Evolutionary conservation across 805 yeast species (phyloP).

Genomic region (Kazachstania viticola): DNA sequence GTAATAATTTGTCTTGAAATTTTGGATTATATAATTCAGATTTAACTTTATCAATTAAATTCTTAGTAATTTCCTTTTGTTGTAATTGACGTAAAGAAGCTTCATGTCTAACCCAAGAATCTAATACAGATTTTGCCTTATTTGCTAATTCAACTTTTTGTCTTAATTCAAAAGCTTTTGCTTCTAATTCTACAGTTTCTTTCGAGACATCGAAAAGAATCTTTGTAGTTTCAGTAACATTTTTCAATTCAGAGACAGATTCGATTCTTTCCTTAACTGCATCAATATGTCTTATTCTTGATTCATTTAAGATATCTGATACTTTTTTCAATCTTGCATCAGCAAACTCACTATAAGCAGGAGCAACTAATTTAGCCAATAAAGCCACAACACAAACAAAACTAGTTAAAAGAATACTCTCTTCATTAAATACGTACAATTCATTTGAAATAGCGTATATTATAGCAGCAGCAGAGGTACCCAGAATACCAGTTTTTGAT

Average conservation of each 20-base stretch:
- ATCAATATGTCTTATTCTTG: conserved; percentile 80
- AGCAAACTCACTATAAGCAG: conserved; percentile 91
- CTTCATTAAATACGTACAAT: conserved; percentile 87
- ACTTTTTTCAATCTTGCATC: conserved; percentile 74
- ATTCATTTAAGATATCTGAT: conserved; percentile 67
- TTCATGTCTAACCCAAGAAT: conserved; percentile 98
- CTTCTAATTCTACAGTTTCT: conserved; percentile 94
- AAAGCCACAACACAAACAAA: conserved; percentile 68
- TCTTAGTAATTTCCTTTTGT: conserved; percentile 80
- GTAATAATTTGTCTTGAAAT: conserved; percentile 86
- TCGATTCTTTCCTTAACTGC: conserved; percentile 91
- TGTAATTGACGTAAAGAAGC: conserved; percentile 90
- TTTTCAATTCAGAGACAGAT: conserved; percentile 78
- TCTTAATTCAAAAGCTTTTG: conserved; percentile 84
- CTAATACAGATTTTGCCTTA: conserved; percentile 91
- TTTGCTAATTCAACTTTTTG: conserved; percentile 78
- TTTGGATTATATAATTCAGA: conserved; percentile 73
- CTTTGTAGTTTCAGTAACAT: conserved; percentile 85
- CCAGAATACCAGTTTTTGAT: conserved; percentile 90
- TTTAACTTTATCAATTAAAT: conserved; percentile 83
- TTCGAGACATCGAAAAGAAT: conserved; percentile 86
- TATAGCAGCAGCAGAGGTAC: conserved; percentile 90
- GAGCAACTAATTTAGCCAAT: conserved; percentile 81
- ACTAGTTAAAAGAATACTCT: conserved; percentile 72
- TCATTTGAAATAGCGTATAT: conserved; percentile 90